These are phyloP conservation scores for Coemansia sp. DNA, from an alignment of 192 early-diverging fungal species.

Conservation along the genomic window DNA sequence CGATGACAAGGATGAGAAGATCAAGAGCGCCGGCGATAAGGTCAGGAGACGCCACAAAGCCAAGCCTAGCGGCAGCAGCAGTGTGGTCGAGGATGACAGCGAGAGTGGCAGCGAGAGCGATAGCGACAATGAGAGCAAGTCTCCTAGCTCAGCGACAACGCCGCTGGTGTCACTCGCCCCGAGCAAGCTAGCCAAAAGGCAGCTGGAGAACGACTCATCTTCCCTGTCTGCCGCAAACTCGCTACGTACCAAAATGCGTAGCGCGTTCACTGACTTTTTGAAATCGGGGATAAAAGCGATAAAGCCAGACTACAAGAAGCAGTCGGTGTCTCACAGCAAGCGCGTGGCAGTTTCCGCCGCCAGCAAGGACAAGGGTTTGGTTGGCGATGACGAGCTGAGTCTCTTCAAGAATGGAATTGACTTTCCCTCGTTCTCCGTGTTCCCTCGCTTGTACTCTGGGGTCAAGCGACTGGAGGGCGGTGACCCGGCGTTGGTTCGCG, in stretches of 20 bases:
- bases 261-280: slow-evolving; percentile 4
- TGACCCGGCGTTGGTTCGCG: slow-evolving; percentile 12
- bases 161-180: not conserved
- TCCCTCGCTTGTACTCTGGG: slow-evolving; percentile 39
- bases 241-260: not conserved
- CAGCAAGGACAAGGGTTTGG: not conserved
- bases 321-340: slow-evolving; percentile 1
- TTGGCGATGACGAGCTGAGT: not conserved
- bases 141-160: not conserved
- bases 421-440: slow-evolving; percentile 27
- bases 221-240: not conserved
- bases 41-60: not conserved
- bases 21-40: not conserved
- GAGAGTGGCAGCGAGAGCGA: slow-evolving; percentile 9
- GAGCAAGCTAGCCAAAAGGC: not conserved
- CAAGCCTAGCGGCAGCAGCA: not conserved
- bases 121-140: not conserved
- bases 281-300: not conserved
- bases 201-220: not conserved
- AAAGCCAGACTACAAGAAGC: not conserved
- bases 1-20: not conserved
- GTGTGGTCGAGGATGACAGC: slow-evolving; percentile 2
- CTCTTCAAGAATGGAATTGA: slow-evolving; percentile 18
- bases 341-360: not conserved
- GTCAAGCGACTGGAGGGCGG: slow-evolving; percentile 20